Conservation (phyloP, 163 green algal genomes). For the Prototheca cutis region DNA sequence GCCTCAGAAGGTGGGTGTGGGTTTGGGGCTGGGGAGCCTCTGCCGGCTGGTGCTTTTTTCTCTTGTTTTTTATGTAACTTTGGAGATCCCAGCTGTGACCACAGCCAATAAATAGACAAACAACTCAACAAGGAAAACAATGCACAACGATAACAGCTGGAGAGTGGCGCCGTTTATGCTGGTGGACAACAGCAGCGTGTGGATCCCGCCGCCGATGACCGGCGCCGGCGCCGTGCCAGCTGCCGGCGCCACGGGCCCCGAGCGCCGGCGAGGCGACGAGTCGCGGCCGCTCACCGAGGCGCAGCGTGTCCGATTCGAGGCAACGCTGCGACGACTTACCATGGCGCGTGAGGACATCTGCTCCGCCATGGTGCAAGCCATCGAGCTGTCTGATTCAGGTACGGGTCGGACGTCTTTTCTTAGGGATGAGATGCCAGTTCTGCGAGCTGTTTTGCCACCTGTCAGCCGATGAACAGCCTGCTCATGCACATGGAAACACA, state of each 20-base stretch:
- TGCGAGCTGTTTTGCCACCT: too few relatives aligned
- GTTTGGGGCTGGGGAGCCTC: too few relatives aligned
- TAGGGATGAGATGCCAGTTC: too few relatives aligned
- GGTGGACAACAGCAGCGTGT: slow-evolving; percentile 66
- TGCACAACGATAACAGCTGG: too few relatives aligned
- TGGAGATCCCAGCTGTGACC: too few relatives aligned
- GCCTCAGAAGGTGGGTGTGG: slow-evolving; percentile 15
- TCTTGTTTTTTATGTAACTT: too few relatives aligned
- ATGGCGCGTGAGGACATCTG: slow-evolving; percentile 60
- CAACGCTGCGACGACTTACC: slow-evolving; percentile 70
- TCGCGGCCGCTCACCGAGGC: slow-evolving; percentile 46
- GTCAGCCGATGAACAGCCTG: too few relatives aligned
- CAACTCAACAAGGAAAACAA: too few relatives aligned
- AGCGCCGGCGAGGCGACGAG: slow-evolving; percentile 18
- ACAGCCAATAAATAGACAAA: too few relatives aligned
- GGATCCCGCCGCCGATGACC: slow-evolving; percentile 74
- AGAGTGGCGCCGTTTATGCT: slow-evolving; percentile 85
- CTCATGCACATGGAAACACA: too few relatives aligned
- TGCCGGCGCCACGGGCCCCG: neutral
- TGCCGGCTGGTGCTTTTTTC: neutral
- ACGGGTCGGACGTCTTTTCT: neutral
- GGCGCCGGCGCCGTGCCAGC: slow-evolving; percentile 17
- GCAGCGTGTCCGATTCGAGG: slow-evolving; percentile 63
- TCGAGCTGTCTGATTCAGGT: slow-evolving; percentile 75
- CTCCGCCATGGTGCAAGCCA: slow-evolving; percentile 84